Base-by-base conservation (phyloP, 805 yeast genomes). In the Metschnikowia cubensis region DNA sequence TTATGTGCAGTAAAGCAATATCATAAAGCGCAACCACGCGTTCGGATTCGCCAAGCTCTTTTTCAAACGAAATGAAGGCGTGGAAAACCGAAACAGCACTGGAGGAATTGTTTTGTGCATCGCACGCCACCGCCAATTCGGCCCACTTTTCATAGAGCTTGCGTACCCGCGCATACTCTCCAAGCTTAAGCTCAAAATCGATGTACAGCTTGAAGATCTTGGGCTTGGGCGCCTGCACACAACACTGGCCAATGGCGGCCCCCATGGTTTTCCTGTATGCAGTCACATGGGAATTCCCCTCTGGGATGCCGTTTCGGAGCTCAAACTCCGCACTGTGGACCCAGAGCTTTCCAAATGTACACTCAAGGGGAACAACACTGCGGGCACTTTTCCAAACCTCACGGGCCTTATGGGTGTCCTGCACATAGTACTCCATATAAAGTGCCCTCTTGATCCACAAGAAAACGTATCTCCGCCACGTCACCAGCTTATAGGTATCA, bases 141-240 rank as follows among this genome's bases (percentile, higher is more conserved):
- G 87, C 54, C 69, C 78, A 80, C 59, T 81, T 83, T 55, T 84
- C 87, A 62, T 82, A 89, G 3, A 94, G 60, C 62, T 71, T 82
- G 32, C 98, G 70, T 6, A 85, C 90, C 34, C 97, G 68, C 52
- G 86, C 95, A 73, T 87, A 87, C 59, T 90, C 94, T 35, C 86
- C 87, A 42, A 91, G 64, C 47, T 74, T 69, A 35, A 70, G 71
- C 62, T 92, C 97, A 34, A 90, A 55, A 1, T 68, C 71, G 42
- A 92, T 84, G 66, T 94, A 94, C 52, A 73, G 74, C 53, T 69
- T 71, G 61, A 85, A 82, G 0, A 88, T 65, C 47, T 80, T 80
- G 1, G 67, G 70, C 59, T 82, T 84, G 0, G 89, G 86, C 40
- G 79, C 76, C 3, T 54, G 52, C 8, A 40, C 42, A 33, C 59